Evolutionary conservation across 257 asterid genomes (phyloP), one percentile per base, ranked within the genome.

Genomic region (Forsythia viridissima): DNA sequence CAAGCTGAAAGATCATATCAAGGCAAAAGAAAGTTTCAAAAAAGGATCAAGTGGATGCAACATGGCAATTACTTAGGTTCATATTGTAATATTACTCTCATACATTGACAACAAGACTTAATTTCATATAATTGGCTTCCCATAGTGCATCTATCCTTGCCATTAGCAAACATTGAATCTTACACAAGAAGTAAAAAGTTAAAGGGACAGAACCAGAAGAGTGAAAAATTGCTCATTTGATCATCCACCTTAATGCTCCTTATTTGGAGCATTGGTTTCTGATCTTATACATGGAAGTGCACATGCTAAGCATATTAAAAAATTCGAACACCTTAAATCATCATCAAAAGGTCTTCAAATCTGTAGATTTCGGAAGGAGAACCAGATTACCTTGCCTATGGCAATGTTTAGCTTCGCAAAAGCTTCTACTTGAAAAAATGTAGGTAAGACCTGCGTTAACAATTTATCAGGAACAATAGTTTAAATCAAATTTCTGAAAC

Each of bases 361-460:
- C 57, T 13, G 71, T 18, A 55, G 30, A 46, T 69, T 77, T 66
- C 55, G 63, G 46, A 81, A 71, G 76, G 78, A 57, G 57, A 70
- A 52, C 68, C 39, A 52, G 74, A 76, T 87, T 89, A 96, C 99
- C 99, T 96, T 88, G 85, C 90, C 96, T 38, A 96, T 93, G 85
- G 97, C 90, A 83, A 73, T 88, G 84, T 92, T 96, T 83, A 96
- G 90, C 85, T 96, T 96, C 65, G 93, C 86, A 85, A 96, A 96
- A 78, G 99, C 99, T 89, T 96, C 99, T 61, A 93, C 98, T 90
- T 94, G 99, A 81, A 92, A 96, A 87, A 93, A 92, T 82, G 91
- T 97, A 48, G 98, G 97, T 73, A 96, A 86, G 74, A 96, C 99
- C 99, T 96, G 94, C 89, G 86, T 83, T 74, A 72, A 59, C 52